These are phyloP conservation scores for Candida glaebosa DNA, from an alignment of 805 yeast species.

Conservation along the genomic window DNA sequence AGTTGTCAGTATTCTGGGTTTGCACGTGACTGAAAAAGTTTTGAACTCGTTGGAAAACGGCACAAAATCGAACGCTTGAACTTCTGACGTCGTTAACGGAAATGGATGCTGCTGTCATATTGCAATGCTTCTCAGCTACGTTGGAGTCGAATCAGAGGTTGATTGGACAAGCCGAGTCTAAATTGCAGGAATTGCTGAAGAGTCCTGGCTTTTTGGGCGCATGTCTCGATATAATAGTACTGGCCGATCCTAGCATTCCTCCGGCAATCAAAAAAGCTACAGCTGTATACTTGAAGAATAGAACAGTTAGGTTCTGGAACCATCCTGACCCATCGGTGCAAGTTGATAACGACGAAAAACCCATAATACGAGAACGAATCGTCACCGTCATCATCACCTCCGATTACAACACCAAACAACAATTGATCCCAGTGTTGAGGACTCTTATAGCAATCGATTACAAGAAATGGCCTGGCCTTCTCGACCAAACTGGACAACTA, in stretches of 20 bases:
- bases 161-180: conserved; percentile 67
- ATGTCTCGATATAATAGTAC: conserved; percentile 66
- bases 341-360: conserved; percentile 71
- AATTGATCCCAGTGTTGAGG: conserved; percentile 34
- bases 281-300: conserved; percentile 80
- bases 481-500: conserved; percentile 29
- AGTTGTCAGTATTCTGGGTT: background rate
- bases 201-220: conserved; percentile 77
- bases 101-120: conserved; percentile 69
- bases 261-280: conserved; percentile 61
- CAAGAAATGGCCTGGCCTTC: conserved; percentile 33
- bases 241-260: conserved; percentile 6
- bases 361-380: conserved; percentile 64
- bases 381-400: conserved; percentile 54
- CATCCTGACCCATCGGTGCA: conserved; percentile 12
- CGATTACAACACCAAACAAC: conserved; percentile 33
- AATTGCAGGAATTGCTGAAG: conserved; percentile 54
- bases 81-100: background rate
- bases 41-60: too few relatives aligned
- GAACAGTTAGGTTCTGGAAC: conserved; percentile 62
- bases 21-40: conserved; percentile 1
- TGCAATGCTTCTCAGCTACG: conserved; percentile 77
- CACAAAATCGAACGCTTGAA: too few relatives aligned
- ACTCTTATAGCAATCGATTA: conserved; percentile 31
- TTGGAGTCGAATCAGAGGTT: conserved; percentile 59